Evolutionary conservation across 306 rosid species (phyloP).

Genomic region (Carpinus fangiana): DNA sequence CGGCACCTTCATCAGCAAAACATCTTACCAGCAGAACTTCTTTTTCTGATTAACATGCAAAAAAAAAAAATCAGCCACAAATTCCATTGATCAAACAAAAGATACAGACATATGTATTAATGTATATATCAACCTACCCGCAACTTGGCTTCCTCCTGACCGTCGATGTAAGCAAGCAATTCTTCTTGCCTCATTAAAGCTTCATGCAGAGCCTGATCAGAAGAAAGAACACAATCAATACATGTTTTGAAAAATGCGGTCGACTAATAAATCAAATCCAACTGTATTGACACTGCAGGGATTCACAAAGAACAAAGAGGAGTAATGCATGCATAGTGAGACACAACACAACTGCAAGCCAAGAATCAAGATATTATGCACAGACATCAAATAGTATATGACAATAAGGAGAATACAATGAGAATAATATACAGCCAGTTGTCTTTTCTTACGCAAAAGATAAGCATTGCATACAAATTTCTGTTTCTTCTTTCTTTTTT

Average conservation of each 20-base stretch:
- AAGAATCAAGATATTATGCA: neutral
- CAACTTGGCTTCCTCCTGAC: conserved; percentile 75
- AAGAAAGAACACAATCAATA: conserved; percentile 16
- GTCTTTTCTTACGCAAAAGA: neutral
- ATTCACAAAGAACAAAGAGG: neutral
- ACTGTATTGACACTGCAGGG: neutral
- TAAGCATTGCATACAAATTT: neutral
- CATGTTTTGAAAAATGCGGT: conserved; percentile 6
- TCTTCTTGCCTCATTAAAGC: conserved; percentile 97
- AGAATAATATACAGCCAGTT: neutral
- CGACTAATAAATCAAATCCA: neutral
- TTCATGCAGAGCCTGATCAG: conserved; percentile 77
- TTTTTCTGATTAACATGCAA: conserved; percentile 59
- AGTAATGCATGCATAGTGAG: conserved; percentile 1
- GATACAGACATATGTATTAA: neutral
- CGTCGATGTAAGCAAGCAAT: conserved; percentile 80
- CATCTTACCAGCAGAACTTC: conserved; percentile 76
- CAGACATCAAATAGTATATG: neutral
- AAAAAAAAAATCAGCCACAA: conserved; percentile 27
- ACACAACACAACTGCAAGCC: neutral
- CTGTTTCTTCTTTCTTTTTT: neutral
- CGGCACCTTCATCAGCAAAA: conserved; percentile 34
- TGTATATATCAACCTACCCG: conserved; percentile 53
- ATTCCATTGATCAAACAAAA: neutral
- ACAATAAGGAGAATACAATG: neutral